These are phyloP conservation scores for Leptographium wingfieldii DNA, from an alignment of 2,329 filamentous ascomycete genomes.

Conservation along the genomic window DNA sequence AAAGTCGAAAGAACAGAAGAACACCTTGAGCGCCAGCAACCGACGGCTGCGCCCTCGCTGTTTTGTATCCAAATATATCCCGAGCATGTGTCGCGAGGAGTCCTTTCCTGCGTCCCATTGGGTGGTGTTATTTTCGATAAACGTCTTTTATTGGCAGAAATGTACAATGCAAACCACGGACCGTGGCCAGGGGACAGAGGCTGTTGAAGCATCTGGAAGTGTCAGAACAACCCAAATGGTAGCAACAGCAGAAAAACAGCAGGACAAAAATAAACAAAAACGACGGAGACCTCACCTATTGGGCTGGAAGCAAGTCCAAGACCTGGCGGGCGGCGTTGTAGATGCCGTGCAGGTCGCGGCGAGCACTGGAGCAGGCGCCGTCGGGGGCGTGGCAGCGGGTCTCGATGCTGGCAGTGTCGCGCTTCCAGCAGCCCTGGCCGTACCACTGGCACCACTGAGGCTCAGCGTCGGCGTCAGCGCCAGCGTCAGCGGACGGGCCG, in stretches of 20 bases:
- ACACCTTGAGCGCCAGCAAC: neutral
- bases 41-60: neutral
- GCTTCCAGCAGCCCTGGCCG: slow-evolving; percentile 19
- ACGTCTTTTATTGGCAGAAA: neutral
- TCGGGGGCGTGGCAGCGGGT: slow-evolving; percentile 19
- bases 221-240: neutral
- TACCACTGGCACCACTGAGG: slow-evolving; percentile 6
- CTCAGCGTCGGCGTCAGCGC: slow-evolving; percentile 4
- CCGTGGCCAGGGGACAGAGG: neutral
- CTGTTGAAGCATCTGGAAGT: neutral
- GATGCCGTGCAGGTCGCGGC: slow-evolving; percentile 24
- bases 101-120: neutral
- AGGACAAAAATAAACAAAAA: neutral
- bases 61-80: neutral
- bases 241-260: neutral
- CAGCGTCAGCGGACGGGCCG: neutral
- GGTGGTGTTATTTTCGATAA: neutral
- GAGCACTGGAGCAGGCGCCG: slow-evolving; percentile 22
- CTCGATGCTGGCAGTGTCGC: slow-evolving; percentile 15
- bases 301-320: slow-evolving; percentile 10
- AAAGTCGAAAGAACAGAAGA: neutral
- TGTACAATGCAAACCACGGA: neutral
- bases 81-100: neutral
- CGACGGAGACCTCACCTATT: neutral
- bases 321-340: slow-evolving; percentile 20